These are phyloP conservation scores for Xylariaceae sp. DNA, from an alignment of 2,329 filamentous ascomycete genomes.

Conservation along the genomic window DNA sequence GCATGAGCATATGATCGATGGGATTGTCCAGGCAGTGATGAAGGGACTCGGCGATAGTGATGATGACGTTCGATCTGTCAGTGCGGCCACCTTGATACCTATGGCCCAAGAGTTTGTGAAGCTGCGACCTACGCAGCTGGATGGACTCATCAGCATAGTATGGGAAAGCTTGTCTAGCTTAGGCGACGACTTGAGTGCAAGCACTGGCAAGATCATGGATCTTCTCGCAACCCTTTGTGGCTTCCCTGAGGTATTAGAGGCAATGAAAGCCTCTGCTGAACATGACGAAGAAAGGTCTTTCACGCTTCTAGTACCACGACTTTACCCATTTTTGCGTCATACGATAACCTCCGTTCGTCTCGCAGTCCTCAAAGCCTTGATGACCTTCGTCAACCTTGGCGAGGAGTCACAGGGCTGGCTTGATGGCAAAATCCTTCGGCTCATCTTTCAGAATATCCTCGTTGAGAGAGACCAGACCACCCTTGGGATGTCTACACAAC, in stretches of 20 bases:
- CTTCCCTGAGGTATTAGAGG: conserved; percentile 85
- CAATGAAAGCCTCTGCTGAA: conserved; percentile 87
- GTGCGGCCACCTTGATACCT: conserved; percentile 93
- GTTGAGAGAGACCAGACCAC: conserved; percentile 87
- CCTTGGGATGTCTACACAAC: conserved; percentile 75
- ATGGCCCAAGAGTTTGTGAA: conserved; percentile 94
- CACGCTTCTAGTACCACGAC: conserved; percentile 81
- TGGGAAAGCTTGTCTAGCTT: conserved; percentile 96
- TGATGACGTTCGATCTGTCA: conserved; percentile 94
- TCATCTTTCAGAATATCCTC: conserved; percentile 92
- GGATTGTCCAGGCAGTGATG: conserved; percentile 88
- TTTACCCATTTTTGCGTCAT: conserved; percentile 94
- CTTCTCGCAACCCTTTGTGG: conserved; percentile 91
- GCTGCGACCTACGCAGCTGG: conserved; percentile 72
- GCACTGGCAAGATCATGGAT: conserved; percentile 98
- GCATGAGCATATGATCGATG: conserved; percentile 83
- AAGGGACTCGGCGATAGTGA: conserved; percentile 87
- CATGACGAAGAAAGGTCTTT: conserved; percentile 86
- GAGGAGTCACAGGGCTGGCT: conserved; percentile 86
- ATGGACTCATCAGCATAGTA: conserved; percentile 84
- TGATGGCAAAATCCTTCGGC: conserved; percentile 78
- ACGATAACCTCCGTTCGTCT: conserved; percentile 95
- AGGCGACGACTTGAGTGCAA: conserved; percentile 95
- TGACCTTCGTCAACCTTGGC: conserved; percentile 88
- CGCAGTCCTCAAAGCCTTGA: conserved; percentile 85